Percentiles rank a stretch among this genome's conserved stretches.
These are phyloP conservation scores for Cordyceps pruinosa DNA, from an alignment of 2,329 filamentous ascomycete species.

Conservation along the genomic window DNA sequence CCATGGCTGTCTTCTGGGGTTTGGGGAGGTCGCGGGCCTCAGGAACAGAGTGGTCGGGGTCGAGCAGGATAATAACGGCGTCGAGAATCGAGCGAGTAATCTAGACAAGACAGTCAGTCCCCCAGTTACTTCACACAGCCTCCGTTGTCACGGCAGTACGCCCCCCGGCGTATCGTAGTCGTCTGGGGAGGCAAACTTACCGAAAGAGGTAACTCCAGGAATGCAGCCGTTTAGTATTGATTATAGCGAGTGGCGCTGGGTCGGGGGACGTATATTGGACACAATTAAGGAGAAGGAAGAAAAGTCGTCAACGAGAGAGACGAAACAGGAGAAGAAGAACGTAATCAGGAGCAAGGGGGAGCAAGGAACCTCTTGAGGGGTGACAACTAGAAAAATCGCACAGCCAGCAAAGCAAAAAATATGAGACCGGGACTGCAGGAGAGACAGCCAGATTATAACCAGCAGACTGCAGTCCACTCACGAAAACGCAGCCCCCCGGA, in stretches of 20 bases:
- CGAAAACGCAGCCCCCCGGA: background rate
- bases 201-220: background rate
- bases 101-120: background rate
- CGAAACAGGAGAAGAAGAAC: background rate
- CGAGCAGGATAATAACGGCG: background rate
- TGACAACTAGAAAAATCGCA: background rate
- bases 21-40: background rate
- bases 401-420: conserved; percentile 9
- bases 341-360: background rate
- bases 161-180: background rate
- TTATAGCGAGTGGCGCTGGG: background rate
- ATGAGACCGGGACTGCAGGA: conserved; percentile 4
- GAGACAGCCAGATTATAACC: conserved; percentile 12
- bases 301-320: conserved; percentile 12
- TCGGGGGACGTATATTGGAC: background rate
- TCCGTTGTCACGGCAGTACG: background rate
- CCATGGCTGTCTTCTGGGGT: conserved; percentile 35
- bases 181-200: no score
- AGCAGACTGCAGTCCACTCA: background rate
- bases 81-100: background rate
- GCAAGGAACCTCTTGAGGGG: background rate
- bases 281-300: conserved; percentile 2
- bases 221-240: background rate
- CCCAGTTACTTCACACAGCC: background rate
- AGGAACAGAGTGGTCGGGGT: background rate